Base-by-base conservation (phyloP, 2,329 filamentous ascomycete genomes). In the Achaetomium macrosporum region DNA sequence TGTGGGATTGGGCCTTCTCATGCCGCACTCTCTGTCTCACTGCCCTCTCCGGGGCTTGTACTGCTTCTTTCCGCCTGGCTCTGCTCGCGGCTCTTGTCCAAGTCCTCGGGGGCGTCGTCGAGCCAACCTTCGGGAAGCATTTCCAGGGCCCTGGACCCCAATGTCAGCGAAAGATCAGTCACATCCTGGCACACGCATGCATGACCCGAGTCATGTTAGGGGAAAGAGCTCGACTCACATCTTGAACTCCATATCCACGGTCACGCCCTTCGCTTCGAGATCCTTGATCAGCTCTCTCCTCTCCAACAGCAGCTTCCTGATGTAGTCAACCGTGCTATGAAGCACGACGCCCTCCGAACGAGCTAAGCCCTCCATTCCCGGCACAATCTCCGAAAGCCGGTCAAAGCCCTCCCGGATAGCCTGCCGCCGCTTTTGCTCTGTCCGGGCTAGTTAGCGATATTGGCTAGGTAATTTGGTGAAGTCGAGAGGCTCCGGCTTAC, bases 301-400 rank as follows among this genome's bases (percentile, higher is more conserved):
- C 65, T 81, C 77, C 44, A 75, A 71, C 9, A 88, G 68, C 64
- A 84, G 75, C 56, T 82, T 71, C 40, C 75, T 75, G 64, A 88
- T 84, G 57, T 77, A 85, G 13, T 85, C 82, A 30, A 87, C 80
- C 0, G 85, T 87, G 59, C 79, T 79, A 57, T 84, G 82, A 19
- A 96, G 75, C n/a, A 96, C 89, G 16, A 90, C 76, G 29, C 88
- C 88, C 68, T 96, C 90, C 58, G 88, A 93, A 42, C 90, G 83
- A 1, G 87, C 90, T 64, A 91, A 87, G 1, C 90, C 90, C 62
- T 88, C 81, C 49, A 95, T 76, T 0, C 88, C 89, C 0, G 90
- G 90, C 1, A 95, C 88, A 31, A 95, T 77, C 49, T 84, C 81
- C 15, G 88, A 88, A 25, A 96, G 78, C 33, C 84, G 80, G 68